Conservation (phyloP, 805 yeast species). For the Candida sphagnicola region DNA sequence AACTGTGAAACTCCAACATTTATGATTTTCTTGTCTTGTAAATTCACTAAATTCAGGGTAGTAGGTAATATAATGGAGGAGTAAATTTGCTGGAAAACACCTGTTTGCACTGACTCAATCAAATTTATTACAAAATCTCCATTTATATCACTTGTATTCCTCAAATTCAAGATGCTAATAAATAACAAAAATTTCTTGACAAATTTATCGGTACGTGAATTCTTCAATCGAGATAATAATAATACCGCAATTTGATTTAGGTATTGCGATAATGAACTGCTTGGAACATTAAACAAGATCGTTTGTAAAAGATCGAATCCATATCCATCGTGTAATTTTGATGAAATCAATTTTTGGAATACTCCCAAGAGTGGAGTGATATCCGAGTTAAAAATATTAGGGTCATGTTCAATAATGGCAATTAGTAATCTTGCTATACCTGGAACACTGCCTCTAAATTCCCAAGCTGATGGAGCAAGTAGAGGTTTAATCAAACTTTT, state of each 20-base stretch:
- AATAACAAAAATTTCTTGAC: constrained; percentile 68
- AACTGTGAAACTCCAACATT: constrained; percentile 48
- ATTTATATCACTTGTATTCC: constrained; percentile 34
- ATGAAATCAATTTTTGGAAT: constrained; percentile 89
- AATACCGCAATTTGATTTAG: constrained; percentile 71
- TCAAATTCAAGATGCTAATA: constrained; percentile 28
- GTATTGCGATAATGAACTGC: constrained; percentile 46
- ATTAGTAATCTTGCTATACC: constrained; percentile 80
- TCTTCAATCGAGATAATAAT: constrained; percentile 75
- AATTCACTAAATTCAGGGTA: constrained; percentile 43
- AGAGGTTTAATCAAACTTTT: constrained; percentile 72
- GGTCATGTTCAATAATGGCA: constrained; percentile 55
- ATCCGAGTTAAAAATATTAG: constrained; percentile 33
- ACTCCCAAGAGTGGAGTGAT: constrained; percentile 87
- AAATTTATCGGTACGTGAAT: constrained; percentile 76
- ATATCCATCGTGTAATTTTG: constrained; percentile 71
- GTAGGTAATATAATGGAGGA: constrained; percentile 52
- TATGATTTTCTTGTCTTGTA: constrained; percentile 53
- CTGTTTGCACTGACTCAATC: constrained; percentile 69
- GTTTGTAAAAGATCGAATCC: constrained; percentile 84
- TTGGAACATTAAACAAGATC: constrained; percentile 57
- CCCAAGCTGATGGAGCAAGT: constrained; percentile 92
- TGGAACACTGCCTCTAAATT: constrained; percentile 86
- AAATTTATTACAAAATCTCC: constrained; percentile 53
- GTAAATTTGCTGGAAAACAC: constrained; percentile 50